A percentile compares a stretch with the other conserved stretches of the same genome.
phyloP scores from a whole-genome alignment of 2,329 filamentous ascomycete species.

The Clarireedia paspali region DNA sequence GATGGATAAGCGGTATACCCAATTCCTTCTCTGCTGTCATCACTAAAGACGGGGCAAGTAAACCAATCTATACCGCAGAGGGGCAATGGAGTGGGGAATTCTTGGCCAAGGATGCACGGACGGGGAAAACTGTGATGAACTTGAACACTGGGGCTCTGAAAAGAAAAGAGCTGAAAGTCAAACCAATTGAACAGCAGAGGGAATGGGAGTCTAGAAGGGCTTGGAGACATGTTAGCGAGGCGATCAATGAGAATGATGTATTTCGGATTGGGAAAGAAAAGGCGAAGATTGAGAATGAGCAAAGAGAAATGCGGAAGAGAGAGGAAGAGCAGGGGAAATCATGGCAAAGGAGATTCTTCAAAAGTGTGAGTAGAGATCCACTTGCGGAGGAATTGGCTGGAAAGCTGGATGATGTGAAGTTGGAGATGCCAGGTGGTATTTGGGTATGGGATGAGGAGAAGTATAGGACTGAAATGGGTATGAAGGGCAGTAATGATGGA shows the following conservation, averaged over 20 bases:
- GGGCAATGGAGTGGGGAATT: slow-evolving; percentile 87
- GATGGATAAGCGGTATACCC: slow-evolving; percentile 92
- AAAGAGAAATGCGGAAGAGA: slow-evolving; percentile 66
- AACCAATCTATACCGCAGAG: slow-evolving; percentile 68
- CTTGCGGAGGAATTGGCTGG: slow-evolving; percentile 32
- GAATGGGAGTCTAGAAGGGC: slow-evolving; percentile 80
- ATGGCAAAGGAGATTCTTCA: slow-evolving; percentile 84
- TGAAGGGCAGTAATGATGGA: background rate
- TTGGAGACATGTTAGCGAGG: slow-evolving; percentile 77
- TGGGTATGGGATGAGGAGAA: slow-evolving; percentile 27
- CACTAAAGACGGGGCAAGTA: slow-evolving; percentile 56
- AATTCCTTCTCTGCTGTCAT: slow-evolving; percentile 78
- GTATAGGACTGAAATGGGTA: slow-evolving; percentile 16
- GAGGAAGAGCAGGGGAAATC: slow-evolving; percentile 64
- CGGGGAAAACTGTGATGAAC: slow-evolving; percentile 44
- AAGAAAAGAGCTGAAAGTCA: slow-evolving; percentile 61
- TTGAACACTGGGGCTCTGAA: slow-evolving; percentile 50
- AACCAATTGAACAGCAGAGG: slow-evolving; percentile 70
- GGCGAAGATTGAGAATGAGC: slow-evolving; percentile 80
- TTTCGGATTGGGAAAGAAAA: slow-evolving; percentile 73
- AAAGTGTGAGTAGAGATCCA: slow-evolving; percentile 37
- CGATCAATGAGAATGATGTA: slow-evolving; percentile 75
- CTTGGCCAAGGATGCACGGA: slow-evolving; percentile 60
- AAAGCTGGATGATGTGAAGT: slow-evolving; percentile 17
- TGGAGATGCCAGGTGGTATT: slow-evolving; percentile 23